Evolutionary conservation across 257 asterid genomes (phyloP), one percentile per base, ranked within the genome.

Genomic region (Apocynum venetum): DNA sequence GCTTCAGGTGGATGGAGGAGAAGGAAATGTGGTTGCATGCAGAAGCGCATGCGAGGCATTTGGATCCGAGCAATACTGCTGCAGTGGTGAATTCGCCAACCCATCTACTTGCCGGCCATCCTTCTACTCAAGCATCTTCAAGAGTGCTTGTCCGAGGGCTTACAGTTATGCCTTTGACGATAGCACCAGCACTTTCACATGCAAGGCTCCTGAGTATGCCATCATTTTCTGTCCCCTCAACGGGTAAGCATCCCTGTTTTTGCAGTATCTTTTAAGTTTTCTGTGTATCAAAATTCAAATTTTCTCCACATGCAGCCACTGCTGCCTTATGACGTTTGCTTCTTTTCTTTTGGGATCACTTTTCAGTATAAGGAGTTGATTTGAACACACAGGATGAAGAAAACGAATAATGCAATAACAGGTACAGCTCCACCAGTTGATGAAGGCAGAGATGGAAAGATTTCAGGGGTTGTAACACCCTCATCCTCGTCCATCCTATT

Each of bases 131-230:
- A 85, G 84, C 53, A 86, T 93, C 71, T 93, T 93, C 68, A 88
- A 92, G 82, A 86, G 87, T 69, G 96, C 92, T 48, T 92, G 93
- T 81, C 96, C 96, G 17, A 89, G 87, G 73, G 94, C 96, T 73
- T 89, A 92, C 56, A 89, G 97, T 85, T 92, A 87, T 80, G 97
- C 96, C 71, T 91, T 79, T 75, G 97, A 91, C 69, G 96, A 91
- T 82, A 84, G 91, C 74, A 93, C 97, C 79, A 89, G 97, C 94
- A 93, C 97, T 79, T 91, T 89, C 81, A 93, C 97, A 9, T 93
- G 97, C 94, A 89, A 91, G 82, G 91, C 96, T 70, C 64, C 79
- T 0, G 88, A 85, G 41, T 93, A 93, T 73, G 78, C 77, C 61
- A 85, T 88, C 75, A 65, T 78, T 36, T 93, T 93, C 76, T 91